Evolutionary conservation across 192 early-diverging fungal genomes (phyloP), one percentile per base, ranked within the genome.

Genomic region (Diversispora eburnea): DNA sequence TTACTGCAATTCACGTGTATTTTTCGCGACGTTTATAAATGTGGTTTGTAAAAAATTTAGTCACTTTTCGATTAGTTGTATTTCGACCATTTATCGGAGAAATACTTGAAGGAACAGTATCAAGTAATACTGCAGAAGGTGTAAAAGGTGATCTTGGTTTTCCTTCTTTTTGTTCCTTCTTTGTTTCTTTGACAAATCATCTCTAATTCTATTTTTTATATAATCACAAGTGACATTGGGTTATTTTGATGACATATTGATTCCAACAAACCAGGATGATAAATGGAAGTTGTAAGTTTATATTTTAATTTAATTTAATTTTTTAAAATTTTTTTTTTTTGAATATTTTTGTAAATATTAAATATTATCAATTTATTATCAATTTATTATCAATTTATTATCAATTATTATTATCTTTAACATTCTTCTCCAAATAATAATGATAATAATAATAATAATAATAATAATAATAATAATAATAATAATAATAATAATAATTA

Each of bases 1-100:
- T 33, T 33, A 33, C 2, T 78, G 42, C 22, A 47, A 2, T 13
- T 8, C 17, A 39, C 5, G 20, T 4, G 41, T 5, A 64, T 64
- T 42, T 13, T 6, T 17, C 22, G 7, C 15, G 33, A 19, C 5
- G 15, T 43, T 39, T 17, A 42, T 42, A 10, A 43, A 43, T 13
- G 4, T 39, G 7, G 13, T 45, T 67, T 67, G 3, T 63, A 5
- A 33, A 59, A 59, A 17, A n/a, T 43, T n/a, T 61, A 83, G 93
- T 91, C 9, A 86, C 79, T 61, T 98, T 97, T 84, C 82, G 93
- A 8, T 78, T 98, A 80, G 82, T 95, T 12, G 90, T 97, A 43
- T 98, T 96, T 77, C 86, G 94, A 41, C 96, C 96, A 3, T 96
- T 95, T 78, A 80, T 90, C 62, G 94, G 93, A 46, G 95, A 98